These are phyloP conservation scores for Pseudohalonectria lignicola DNA, from an alignment of 2,329 filamentous ascomycete genomes.

Conservation along the genomic window DNA sequence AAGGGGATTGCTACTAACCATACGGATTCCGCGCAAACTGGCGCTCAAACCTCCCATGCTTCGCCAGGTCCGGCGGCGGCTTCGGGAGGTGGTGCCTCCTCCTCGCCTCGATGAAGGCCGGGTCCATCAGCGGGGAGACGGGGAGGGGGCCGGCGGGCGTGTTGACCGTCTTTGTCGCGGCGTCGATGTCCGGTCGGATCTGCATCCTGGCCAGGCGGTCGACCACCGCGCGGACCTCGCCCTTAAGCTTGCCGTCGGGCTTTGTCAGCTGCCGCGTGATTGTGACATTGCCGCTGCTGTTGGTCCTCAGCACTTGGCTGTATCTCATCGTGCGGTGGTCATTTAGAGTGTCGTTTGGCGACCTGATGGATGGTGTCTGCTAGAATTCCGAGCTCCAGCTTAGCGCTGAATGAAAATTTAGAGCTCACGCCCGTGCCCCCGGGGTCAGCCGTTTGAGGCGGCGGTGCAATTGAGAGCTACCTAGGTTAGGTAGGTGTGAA, in stretches of 20 bases:
- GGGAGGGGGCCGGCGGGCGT: conserved; percentile 36
- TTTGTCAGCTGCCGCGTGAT: neutral
- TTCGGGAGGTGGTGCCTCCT: conserved; percentile 29
- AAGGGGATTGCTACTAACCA: too few species aligned
- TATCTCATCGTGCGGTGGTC: neutral
- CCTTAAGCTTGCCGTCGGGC: neutral
- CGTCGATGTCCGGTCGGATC: conserved; percentile 18
- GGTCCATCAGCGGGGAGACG: conserved; percentile 43
- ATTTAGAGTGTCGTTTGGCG: neutral
- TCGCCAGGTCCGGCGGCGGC: conserved; percentile 19
- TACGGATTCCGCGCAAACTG: conserved; percentile 52
- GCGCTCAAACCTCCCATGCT: conserved; percentile 34
- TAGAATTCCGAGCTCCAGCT: neutral
- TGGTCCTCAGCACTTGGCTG: neutral
- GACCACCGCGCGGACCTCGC: neutral
- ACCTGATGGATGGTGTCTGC: neutral
- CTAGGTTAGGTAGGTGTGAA: too few species aligned
- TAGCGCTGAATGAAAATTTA: neutral
- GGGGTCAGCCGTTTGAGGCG: too few species aligned
- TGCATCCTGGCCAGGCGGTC: neutral
- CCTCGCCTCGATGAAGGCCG: conserved; percentile 31
- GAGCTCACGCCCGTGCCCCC: too few species aligned
- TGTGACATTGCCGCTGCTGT: too few species aligned
- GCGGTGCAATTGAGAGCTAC: too few species aligned
- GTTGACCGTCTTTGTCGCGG: conserved; percentile 27